Conservation (phyloP, 2,329 filamentous ascomycete species). For the Pseudohalonectria lignicola region DNA sequence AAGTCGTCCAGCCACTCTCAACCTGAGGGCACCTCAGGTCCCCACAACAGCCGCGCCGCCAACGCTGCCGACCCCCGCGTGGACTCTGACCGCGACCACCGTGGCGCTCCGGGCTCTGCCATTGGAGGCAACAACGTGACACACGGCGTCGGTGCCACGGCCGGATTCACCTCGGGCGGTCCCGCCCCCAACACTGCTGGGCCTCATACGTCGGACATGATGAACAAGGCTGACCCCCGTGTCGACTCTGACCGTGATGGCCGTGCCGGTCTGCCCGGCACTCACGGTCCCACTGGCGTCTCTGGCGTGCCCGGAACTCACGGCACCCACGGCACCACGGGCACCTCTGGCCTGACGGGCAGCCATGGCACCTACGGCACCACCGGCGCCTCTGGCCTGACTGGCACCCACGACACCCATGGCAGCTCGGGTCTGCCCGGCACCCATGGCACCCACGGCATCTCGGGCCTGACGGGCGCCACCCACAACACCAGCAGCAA, state of each 20-base stretch:
- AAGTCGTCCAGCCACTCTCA: slow-evolving; percentile 17
- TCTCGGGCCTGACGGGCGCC: slow-evolving; percentile 4
- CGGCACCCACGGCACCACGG: slow-evolving; percentile 9
- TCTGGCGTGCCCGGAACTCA: background rate
- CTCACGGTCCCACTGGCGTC: background rate
- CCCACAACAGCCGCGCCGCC: slow-evolving; percentile 23
- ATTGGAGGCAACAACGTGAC: slow-evolving; percentile 4
- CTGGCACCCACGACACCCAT: slow-evolving; percentile 8
- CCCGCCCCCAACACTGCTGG: slow-evolving; percentile 25
- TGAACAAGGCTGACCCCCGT: slow-evolving; percentile 31
- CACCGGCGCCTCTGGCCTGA: slow-evolving; percentile 7
- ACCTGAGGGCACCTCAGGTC: slow-evolving; percentile 19
- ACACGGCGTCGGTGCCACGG: slow-evolving; percentile 9
- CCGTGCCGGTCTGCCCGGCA: slow-evolving; percentile 4
- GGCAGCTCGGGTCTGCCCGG: slow-evolving; percentile 29
- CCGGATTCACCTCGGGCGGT: too few species aligned
- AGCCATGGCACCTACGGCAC: slow-evolving; percentile 8
- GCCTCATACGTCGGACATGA: slow-evolving; percentile 25
- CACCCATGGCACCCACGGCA: slow-evolving; percentile 13
- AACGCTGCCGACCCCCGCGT: slow-evolving; percentile 38
- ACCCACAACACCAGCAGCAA: slow-evolving; percentile 15
- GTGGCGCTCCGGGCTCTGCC: slow-evolving; percentile 6
- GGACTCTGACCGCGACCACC: slow-evolving; percentile 29
- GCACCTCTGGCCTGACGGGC: slow-evolving; percentile 10
- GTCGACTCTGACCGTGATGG: slow-evolving; percentile 32